Percentiles rank a stretch among this genome's conserved stretches.
These are phyloP conservation scores for Tolypocladium ovalisporum DNA, from an alignment of 2,329 filamentous ascomycete species.

Conservation along the genomic window DNA sequence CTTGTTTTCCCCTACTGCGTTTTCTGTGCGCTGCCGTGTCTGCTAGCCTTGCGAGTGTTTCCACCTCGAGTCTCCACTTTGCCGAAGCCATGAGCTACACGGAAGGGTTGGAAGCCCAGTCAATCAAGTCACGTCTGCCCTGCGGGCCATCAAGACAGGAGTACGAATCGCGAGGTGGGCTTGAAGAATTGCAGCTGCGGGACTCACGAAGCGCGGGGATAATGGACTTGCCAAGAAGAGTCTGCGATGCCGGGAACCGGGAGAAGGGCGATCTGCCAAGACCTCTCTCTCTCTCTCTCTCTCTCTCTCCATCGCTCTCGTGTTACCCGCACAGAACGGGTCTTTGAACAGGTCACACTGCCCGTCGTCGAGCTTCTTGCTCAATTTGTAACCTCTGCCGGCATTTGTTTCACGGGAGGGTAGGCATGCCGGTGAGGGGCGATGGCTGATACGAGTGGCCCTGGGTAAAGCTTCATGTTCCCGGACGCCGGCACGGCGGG, in stretches of 20 bases:
- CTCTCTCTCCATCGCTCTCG: not conserved
- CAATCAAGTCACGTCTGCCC: not conserved
- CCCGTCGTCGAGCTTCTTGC: not conserved
- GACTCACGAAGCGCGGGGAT: no score
- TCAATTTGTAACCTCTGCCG: not conserved
- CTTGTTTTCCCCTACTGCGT: not conserved
- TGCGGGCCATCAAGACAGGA: no score
- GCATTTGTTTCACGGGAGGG: not conserved
- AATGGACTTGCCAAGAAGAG: no score
- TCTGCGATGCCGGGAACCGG: not conserved
- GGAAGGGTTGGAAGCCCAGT: no score
- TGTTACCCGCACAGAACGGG: not conserved
- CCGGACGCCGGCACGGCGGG: not conserved
- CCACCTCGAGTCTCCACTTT: no score
- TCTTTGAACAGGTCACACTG: not conserved
- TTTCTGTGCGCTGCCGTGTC: not conserved
- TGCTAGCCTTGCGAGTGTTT: not conserved
- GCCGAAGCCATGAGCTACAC: not conserved
- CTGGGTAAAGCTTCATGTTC: not conserved
- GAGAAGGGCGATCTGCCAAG: not conserved
- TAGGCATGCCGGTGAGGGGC: not conserved
- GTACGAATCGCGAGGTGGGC: no score
- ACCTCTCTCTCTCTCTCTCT: not conserved
- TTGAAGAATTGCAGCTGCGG: no score
- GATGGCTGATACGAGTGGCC: not conserved